Evolutionary conservation across 2,329 filamentous ascomycete species (phyloP), one percentile per base, ranked within the genome.

Genomic region (Cladosporium halotolerans): DNA sequence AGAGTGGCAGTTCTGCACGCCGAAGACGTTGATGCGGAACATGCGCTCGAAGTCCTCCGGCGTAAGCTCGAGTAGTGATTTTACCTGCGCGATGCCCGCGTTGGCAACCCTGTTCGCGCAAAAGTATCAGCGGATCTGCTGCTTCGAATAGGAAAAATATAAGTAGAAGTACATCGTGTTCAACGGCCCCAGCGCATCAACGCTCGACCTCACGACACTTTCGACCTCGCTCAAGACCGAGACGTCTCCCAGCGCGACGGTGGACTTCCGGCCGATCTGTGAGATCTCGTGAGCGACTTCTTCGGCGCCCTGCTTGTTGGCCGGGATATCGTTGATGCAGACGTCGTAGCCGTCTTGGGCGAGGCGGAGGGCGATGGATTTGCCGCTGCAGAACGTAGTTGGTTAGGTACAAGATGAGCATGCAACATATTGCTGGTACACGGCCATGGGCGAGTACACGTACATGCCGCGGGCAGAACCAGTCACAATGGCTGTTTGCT

Each of bases 311-410:
- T 73, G 59, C 47, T 75, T 67, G 57, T 84, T 80, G 11, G 76
- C 71, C 28, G 72, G 58, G 13, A 86, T 70, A 58, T 86, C 83
- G 63, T 85, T 86, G 58, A 87, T 72, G 62, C 81, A 84, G 46
- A 88, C 72, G 58, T 82, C 75, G 68, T 86, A 87, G 51, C 83
- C 83, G 57, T 86, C 84, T 18, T 73, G 69, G 5, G 83, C 83
- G 13, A 87, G 74, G 2, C 83, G 80, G 7, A 84, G 69, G 14
- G 82, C 83, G 50, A 85, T 83, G 16, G 80, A 76, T 60, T 79
- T 80, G 44, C 82, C 82, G 58, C 81, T 83, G 16, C n/a, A 23
- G 31, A 38, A 16, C 23, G 14, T 2, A 28, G 6, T 44, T 8
- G 41, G 19, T 23, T n/a, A 28, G 41, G 41, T 7, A 10, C 31